Evolutionary conservation across 164 flowering plant species (phyloP), one percentile per base, ranked within the genome.

Genomic region (Vitis cinerea): DNA sequence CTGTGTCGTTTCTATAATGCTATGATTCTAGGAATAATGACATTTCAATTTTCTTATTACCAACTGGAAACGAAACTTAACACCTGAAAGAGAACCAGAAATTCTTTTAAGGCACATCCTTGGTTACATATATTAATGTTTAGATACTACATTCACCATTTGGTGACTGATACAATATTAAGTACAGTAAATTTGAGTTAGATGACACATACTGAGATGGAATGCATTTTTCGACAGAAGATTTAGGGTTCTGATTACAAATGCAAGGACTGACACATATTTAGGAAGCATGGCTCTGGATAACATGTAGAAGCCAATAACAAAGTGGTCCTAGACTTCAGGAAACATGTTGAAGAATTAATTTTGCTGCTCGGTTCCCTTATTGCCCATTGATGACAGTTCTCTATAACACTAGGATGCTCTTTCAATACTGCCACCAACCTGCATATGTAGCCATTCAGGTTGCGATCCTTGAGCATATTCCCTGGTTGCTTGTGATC

Each of bases 361-460:
- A 50, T 50, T 64, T 58, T 60, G 68, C 53, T 65, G 63, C 50
- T 71, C 60, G 53, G 64, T 49, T 65, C 68, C 66, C 50, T 61
- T 61, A 74, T 60, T 64, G 68, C 65, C 59, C 59, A 51, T 30
- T 29, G 66, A 44, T 13, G 71, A 60, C 55, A 50, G 47, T 31
- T 44, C 58, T 14, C 57, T 37, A 17, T 68, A 37, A 23, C 49
- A 61, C 78, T 74, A 86, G 56, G 87, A 63, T 72, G 90, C 64
- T 77, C 92, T 79, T 74, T 87, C 91, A 71, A 89, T 90, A 77
- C 74, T 81, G 50, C 88, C 82, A 71, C 97, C 95, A 57, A 88
- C 75, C 78, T 92, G 98, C 98, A 91, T 92, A 70, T 90, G 97
- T 61, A 95, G 83, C 94, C 96, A 90, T 63, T 90, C 92, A 0